Conservation (phyloP, 495 filamentous ascomycete genomes). For the Xanthoparmelia taractica region DNA sequence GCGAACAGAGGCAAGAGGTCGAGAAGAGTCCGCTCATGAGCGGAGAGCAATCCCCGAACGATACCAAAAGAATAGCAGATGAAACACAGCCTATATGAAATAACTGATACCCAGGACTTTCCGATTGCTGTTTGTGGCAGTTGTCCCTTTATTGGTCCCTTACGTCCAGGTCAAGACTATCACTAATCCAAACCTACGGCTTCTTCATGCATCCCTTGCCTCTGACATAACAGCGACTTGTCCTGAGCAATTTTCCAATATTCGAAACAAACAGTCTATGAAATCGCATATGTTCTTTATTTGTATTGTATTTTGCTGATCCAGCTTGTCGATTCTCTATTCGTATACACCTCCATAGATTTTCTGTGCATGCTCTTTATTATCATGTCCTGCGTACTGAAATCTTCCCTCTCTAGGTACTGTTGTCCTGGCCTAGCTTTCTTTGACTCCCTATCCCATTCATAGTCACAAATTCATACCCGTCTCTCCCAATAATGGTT, state of each 20-base stretch:
- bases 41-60: neutral
- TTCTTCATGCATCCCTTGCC: neutral
- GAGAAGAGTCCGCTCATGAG: slow-evolving; percentile 13
- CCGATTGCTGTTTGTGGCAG: neutral
- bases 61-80: neutral
- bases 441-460: neutral
- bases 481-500: neutral
- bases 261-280: neutral
- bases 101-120: neutral
- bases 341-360: neutral
- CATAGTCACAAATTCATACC: neutral
- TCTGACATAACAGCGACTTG: neutral
- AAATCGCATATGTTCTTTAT: neutral
- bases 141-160: neutral
- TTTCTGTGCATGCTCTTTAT: neutral
- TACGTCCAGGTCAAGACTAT: neutral
- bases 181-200: neutral
- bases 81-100: neutral
- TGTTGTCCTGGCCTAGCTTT: neutral
- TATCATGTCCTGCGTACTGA: neutral
- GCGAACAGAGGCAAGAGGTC: neutral
- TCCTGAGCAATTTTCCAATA: neutral
- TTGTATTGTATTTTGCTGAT: neutral
- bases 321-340: neutral
- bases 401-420: neutral